Evolutionary conservation across 139 green algal genomes (phyloP), one percentile per base, ranked within the genome.

Genomic region (Coelastrella sp.): DNA sequence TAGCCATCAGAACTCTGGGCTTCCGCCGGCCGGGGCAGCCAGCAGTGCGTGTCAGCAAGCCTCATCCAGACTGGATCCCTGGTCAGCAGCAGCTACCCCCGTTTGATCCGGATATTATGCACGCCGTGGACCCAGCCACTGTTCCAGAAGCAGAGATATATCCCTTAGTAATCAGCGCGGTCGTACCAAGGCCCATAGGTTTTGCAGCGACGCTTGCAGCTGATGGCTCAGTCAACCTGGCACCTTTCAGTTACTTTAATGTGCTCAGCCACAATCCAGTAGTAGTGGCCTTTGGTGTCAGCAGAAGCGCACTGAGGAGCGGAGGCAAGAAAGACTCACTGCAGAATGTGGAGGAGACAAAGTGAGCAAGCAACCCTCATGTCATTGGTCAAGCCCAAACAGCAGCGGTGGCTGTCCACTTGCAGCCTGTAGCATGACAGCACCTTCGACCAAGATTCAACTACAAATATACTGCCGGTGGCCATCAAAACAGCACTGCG

Each of bases 171-270:
- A 99, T 99, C 85, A 97, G 93, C 54, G 88, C 94, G 0, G 85
- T 98, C 0, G 95, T 98, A 5, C 97, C 97, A 0, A 89, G 97
- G 0, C 97, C 97, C 60, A 96, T 99, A 20, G 97, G 83, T 80
- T 88, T 91, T 75, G 79, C 71, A 3, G 19, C 80, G 57, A 83
- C 54, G 58, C 20, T 80, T 61, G 14, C 64, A 66, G 54, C 68
- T 11, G 76, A 87, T 60, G 90, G 86, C 23, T 60, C 73, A 54
- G 77, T 92, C 23, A 98, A 99, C 82, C 85, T 99, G 16, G 92
- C 96, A 4, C 97, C 97, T 7, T 99, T 97, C 93, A 95, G 80
- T 74, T 99, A 99, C 91, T 99, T 99, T 90, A 96, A 97, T 47
- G 93, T 94, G 4, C 91, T 99, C 93, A 85, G 91, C 5, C 97